Base-by-base conservation (phyloP, 2,329 filamentous ascomycete genomes). In the Blumeria graminis region DNA sequence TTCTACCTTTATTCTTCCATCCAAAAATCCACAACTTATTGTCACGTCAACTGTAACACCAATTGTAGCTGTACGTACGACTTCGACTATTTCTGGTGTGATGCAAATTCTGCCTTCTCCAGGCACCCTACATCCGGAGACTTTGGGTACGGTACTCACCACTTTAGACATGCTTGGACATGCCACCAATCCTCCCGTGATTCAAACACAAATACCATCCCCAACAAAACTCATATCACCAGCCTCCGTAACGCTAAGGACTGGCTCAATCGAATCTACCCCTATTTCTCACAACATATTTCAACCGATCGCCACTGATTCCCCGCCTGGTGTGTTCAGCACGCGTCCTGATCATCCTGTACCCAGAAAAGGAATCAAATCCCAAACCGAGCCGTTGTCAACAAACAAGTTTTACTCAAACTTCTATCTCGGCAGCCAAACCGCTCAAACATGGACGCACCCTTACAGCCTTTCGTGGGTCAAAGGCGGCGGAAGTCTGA, bases 331-430 rank as follows among this genome's bases (percentile, higher is more conserved):
- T 0, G 67, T 69, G 34, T 74, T 83, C 53, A 56, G 64, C 8
- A 66, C 69, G 43, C 71, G 71, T 33, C 62, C 69, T 18, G 76
- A 81, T 60, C 80, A 84, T 60, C 80, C 80, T 0, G 76, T 77
- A 32, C 68, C 74, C 43, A 72, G 76, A 13, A 65, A 71, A 22
- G 77, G 76, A 6, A 71, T 82, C 10, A 48, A 61, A 9, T 52
- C 57, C 18, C 62, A 68, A 45, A 57, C 57, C 41, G 65, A 66
- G 0, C 78, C 81, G 3, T 69, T 86, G 50, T 72, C 78, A 54
- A 90, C 85, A 28, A 90, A 89, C 71, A 89, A 86, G 64, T 89
- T 88, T 66, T 86, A 85, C 62, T 75, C 81, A 62, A 92, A 92
- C 63, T 79, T 92, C 60, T 87, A 87, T 66, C 72, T 95, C 0